phyloP scores from a whole-genome alignment of 177 flowering plant species.

The Vitis hybrid region DNA sequence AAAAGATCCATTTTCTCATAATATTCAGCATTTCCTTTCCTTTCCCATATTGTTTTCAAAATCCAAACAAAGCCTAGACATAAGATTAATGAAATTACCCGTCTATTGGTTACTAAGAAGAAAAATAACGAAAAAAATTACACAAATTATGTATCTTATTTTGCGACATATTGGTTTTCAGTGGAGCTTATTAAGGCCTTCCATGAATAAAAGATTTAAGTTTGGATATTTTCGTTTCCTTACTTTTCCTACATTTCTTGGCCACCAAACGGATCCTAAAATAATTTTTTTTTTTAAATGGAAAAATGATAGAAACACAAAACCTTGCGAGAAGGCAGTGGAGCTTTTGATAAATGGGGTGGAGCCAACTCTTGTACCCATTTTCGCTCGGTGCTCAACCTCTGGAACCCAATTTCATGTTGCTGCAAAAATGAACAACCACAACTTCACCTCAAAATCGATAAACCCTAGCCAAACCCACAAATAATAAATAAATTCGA shows the following conservation, averaged over 20 bases:
- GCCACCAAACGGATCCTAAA: neutral
- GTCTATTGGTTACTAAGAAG: no score
- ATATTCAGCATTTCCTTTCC: no score
- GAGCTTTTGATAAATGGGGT: constrained; percentile 52
- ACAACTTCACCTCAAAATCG: neutral
- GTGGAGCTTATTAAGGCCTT: no score
- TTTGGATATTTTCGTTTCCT: no score
- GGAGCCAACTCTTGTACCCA: constrained; percentile 52
- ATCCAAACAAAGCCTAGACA: no score
- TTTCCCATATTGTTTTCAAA: no score
- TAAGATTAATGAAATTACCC: no score
- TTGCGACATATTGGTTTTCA: no score
- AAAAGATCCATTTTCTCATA: no score
- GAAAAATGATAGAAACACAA: constrained; percentile 7
- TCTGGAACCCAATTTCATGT: constrained; percentile 44
- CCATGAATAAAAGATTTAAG: no score
- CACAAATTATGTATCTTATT: no score
- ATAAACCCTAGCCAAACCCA: neutral
- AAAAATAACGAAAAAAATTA: no score
- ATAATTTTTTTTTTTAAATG: neutral
- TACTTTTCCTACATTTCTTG: neutral
- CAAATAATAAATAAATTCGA: neutral
- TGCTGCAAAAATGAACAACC: constrained; percentile 34
- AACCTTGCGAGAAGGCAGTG: constrained; percentile 61
- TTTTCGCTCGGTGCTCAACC: constrained; percentile 44